phyloP scores from a whole-genome alignment of 352 stramenopile genomes.

The Globisporangium takayamanum region DNA sequence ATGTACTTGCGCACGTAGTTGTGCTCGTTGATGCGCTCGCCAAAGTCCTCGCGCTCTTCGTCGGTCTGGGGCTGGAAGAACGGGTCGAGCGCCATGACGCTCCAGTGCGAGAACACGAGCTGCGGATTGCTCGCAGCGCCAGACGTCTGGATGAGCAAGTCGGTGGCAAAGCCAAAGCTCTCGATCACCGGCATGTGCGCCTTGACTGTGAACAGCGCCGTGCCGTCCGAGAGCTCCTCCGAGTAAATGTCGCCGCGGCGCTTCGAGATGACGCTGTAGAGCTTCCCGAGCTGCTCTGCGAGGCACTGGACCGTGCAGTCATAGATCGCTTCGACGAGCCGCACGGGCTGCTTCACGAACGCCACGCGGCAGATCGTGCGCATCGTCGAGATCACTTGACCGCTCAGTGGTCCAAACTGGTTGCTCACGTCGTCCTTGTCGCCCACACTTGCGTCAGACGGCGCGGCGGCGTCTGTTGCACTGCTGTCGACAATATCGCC shows the following conservation, averaged over 20 bases:
- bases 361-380: slow-evolving; percentile 60
- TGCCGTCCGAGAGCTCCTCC: slow-evolving; percentile 89
- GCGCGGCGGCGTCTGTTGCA: slow-evolving; percentile 3
- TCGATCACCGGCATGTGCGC: slow-evolving; percentile 93
- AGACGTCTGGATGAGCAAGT: slow-evolving; percentile 92
- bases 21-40: slow-evolving; percentile 88
- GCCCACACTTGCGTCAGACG: neutral
- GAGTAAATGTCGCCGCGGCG: slow-evolving; percentile 86
- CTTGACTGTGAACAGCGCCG: slow-evolving; percentile 92
- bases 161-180: slow-evolving; percentile 90
- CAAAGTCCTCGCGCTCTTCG: slow-evolving; percentile 95
- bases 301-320: slow-evolving; percentile 84
- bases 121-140: slow-evolving; percentile 94
- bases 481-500: slow-evolving; percentile 14
- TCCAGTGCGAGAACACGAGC: slow-evolving; percentile 94
- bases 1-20: slow-evolving; percentile 95
- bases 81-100: slow-evolving; percentile 90
- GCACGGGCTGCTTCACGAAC: slow-evolving; percentile 82
- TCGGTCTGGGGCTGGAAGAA: slow-evolving; percentile 96
- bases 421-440: slow-evolving; percentile 17
- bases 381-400: slow-evolving; percentile 80
- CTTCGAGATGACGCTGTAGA: slow-evolving; percentile 93
- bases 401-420: slow-evolving; percentile 67
- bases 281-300: slow-evolving; percentile 88
- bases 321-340: slow-evolving; percentile 90